These are phyloP conservation scores for Apiospora saccharicola DNA, from an alignment of 2,329 filamentous ascomycete genomes.

Conservation along the genomic window DNA sequence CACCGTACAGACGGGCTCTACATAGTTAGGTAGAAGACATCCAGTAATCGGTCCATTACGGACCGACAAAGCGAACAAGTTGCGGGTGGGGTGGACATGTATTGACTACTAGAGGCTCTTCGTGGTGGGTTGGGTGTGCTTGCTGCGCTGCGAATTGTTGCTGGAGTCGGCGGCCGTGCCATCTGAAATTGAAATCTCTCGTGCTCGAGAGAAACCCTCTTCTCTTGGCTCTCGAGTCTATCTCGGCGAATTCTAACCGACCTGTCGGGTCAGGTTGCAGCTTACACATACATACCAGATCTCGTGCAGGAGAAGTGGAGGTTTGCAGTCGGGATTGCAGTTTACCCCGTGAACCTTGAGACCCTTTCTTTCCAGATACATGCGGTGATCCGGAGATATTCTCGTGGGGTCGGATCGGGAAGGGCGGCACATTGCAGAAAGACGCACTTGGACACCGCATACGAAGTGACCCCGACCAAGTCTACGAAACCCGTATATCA, in stretches of 20 bases:
- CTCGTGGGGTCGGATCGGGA: slow-evolving; percentile 16
- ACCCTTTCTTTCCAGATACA: slow-evolving; percentile 1
- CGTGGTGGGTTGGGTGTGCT: too few species aligned
- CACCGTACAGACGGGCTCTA: not conserved
- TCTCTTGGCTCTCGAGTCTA: not conserved
- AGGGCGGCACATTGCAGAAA: slow-evolving; percentile 3
- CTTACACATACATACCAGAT: slow-evolving; percentile 3
- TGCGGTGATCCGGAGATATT: slow-evolving; percentile 11
- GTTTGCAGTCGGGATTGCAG: not conserved
- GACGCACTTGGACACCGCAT: not conserved
- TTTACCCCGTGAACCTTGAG: not conserved
- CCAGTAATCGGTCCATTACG: not conserved
- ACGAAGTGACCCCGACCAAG: not conserved
- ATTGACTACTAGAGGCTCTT: too few species aligned
- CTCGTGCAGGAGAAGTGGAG: slow-evolving; percentile 18
- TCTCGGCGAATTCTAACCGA: slow-evolving; percentile 10
- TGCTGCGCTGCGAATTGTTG: too few species aligned
- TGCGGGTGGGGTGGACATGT: too few species aligned
- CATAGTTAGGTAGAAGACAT: not conserved
- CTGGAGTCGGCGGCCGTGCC: slow-evolving; percentile 3
- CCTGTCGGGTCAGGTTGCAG: slow-evolving; percentile 14
- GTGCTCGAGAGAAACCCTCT: not conserved
- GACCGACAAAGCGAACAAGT: not conserved
- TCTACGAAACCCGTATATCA: not conserved
- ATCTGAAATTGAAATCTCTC: not conserved